Evolutionary conservation across 164 flowering plant species (phyloP).

Genomic region (Vitis cinerea): DNA sequence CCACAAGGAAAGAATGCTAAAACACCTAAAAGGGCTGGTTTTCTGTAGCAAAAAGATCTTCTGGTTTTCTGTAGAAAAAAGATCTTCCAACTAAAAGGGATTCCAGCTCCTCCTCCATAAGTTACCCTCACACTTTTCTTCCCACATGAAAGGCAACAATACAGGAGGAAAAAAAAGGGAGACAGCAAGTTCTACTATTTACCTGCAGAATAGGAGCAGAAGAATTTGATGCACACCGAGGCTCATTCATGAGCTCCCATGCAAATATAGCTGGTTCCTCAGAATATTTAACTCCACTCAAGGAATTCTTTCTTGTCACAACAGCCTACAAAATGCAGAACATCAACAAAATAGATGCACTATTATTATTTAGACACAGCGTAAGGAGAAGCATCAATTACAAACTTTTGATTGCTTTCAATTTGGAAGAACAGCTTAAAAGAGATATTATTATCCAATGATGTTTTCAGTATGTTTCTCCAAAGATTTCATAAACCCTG

Average conservation of each 20-base stretch:
- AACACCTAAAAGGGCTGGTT: too few species aligned
- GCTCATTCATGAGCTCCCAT: conserved; percentile 78
- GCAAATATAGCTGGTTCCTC: conserved; percentile 74
- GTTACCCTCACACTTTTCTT: too few species aligned
- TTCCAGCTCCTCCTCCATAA: too few species aligned
- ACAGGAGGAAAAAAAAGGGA: not conserved
- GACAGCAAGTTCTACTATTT: not conserved
- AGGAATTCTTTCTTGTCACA: conserved; percentile 50
- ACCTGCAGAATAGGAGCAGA: conserved; percentile 61
- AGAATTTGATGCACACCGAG: conserved; percentile 49
- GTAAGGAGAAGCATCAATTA: not conserved
- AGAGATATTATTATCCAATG: too few species aligned
- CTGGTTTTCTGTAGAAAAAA: too few species aligned
- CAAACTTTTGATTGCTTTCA: not conserved
- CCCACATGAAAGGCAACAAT: not conserved
- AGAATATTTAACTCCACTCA: conserved; percentile 49
- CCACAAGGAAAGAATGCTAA: too few species aligned
- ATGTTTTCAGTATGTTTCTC: too few species aligned
- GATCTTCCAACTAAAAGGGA: too few species aligned
- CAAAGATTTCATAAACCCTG: too few species aligned
- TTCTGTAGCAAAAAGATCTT: too few species aligned
- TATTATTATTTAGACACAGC: not conserved
- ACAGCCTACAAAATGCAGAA: conserved; percentile 39
- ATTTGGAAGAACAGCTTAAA: too few species aligned
- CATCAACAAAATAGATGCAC: conserved; percentile 5